Conservation (phyloP, 345 rosid species). For the Boechera divaricarpa region DNA sequence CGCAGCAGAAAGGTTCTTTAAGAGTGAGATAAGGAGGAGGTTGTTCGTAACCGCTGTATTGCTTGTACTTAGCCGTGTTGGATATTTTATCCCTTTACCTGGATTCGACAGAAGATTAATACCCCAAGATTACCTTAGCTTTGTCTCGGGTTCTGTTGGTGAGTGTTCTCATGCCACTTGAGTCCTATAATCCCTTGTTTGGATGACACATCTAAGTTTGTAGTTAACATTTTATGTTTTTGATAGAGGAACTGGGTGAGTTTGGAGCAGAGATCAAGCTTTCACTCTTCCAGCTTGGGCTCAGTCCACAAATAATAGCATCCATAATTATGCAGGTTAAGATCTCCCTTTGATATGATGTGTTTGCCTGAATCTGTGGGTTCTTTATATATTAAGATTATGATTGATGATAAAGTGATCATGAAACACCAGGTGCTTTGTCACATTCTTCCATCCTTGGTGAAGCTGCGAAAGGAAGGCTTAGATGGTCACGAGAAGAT, state of each 20-base stretch:
- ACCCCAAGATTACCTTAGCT: constrained; percentile 91
- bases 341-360: constrained; percentile 19
- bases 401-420: constrained; percentile 15
- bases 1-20: constrained; percentile 82
- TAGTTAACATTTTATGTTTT: constrained; percentile 18
- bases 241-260: constrained; percentile 87
- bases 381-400: constrained; percentile 1
- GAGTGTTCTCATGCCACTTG: constrained; percentile 41
- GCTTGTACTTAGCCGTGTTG: constrained; percentile 79
- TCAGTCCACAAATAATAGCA: constrained; percentile 89
- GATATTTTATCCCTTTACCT: constrained; percentile 91
- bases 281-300: constrained; percentile 95
- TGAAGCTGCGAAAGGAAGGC: constrained; percentile 96
- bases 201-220: constrained; percentile 1
- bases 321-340: constrained; percentile 91
- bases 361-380: constrained; percentile 6
- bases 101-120: constrained; percentile 85
- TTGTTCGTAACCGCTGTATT: constrained; percentile 74
- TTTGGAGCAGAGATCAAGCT: constrained; percentile 80
- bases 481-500: constrained; percentile 96
- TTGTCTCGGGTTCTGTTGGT: constrained; percentile 91
- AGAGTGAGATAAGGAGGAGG: constrained; percentile 92
- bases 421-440: constrained; percentile 69
- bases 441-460: constrained; percentile 86
- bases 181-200: background rate